Conservation (phyloP, 2,329 filamentous ascomycete genomes). For the Hypoxylon sp. region DNA sequence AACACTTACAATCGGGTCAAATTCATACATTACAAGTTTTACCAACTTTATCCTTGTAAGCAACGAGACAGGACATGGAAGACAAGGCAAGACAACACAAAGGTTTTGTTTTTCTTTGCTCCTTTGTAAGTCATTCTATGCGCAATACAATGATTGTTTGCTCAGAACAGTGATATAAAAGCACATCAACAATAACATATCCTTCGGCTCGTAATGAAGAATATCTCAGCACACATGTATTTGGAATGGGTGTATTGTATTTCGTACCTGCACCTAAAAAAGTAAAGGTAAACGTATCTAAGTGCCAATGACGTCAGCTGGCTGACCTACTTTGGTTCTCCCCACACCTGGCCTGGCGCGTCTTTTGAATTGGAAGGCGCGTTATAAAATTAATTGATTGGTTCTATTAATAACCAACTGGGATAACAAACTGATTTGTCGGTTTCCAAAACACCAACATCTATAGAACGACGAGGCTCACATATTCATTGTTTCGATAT, state of each 20-base stretch:
- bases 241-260: too few species aligned
- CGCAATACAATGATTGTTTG: too few species aligned
- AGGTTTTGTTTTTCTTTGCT: too few species aligned
- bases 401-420: not conserved
- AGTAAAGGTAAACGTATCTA: not conserved
- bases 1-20: too few species aligned
- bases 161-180: too few species aligned
- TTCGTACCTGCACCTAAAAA: not conserved
- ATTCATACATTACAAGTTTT: too few species aligned
- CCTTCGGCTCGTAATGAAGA: not conserved
- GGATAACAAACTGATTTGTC: not conserved
- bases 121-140: too few species aligned
- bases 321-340: not conserved
- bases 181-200: too few species aligned
- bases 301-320: not conserved
- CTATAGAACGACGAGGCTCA: not conserved
- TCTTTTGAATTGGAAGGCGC: slow-evolving; percentile 6
- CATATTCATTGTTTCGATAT: not conserved
- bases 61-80: too few species aligned
- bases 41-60: too few species aligned
- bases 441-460: slow-evolving; percentile 9
- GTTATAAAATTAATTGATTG: not conserved
- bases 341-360: not conserved
- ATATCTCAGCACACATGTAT: not conserved
- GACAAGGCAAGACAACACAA: too few species aligned